Percentiles rank a stretch among this genome's conserved stretches.
Conservation (phyloP, 371 early-diverging fungal genomes). For the Mortierella sp. region DNA sequence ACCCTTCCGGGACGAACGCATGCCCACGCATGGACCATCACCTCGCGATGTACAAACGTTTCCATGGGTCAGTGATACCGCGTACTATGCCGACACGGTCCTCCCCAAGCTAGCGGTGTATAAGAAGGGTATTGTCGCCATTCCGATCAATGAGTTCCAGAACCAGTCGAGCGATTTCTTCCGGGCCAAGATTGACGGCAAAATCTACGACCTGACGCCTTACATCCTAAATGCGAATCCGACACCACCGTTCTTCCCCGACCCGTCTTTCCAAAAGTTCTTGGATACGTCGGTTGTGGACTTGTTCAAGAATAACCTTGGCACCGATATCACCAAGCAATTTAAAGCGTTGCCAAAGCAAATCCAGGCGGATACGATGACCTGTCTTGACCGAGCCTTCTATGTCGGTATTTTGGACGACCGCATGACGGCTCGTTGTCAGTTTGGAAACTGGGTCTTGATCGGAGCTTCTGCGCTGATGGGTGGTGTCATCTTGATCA, state of each 20-base stretch:
- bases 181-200: constrained; percentile 69
- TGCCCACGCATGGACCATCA: constrained; percentile 33
- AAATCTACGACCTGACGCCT: constrained; percentile 70
- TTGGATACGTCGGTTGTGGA: constrained; percentile 66
- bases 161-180: constrained; percentile 58
- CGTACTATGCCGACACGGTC: constrained; percentile 52
- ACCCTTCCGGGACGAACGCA: constrained; percentile 6
- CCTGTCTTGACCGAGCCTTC: constrained; percentile 86
- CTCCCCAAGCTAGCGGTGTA: constrained; percentile 55
- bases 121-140: constrained; percentile 62
- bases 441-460: constrained; percentile 88
- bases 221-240: constrained; percentile 55
- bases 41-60: background rate
- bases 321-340: constrained; percentile 73
- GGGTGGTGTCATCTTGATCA: constrained; percentile 89
- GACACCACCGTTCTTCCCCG: constrained; percentile 14
- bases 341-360: constrained; percentile 57
- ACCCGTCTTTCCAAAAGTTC: constrained; percentile 46
- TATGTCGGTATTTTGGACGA: constrained; percentile 90
- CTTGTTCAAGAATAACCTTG: constrained; percentile 71
- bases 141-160: constrained; percentile 44
- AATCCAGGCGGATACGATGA: constrained; percentile 40
- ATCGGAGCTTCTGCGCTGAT: constrained; percentile 82
- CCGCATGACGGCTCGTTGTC: constrained; percentile 84
- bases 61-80: constrained; percentile 22